Evolutionary conservation across 73 alveolate genomes (phyloP).

Genomic region (Tetrahymena thermophila): DNA sequence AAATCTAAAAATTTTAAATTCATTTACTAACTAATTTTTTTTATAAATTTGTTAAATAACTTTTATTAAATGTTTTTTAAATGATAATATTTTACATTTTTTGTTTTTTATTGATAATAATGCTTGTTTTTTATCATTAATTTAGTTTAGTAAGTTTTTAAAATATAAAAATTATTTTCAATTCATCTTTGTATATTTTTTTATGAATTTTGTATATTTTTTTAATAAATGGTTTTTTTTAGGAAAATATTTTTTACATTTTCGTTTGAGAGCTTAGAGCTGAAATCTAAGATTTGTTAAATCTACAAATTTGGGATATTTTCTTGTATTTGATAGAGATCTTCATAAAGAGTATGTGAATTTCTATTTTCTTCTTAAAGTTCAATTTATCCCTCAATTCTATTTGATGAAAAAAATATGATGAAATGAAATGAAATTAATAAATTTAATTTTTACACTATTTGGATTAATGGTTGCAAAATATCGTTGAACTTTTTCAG

Average conservation of each 20-base stretch:
- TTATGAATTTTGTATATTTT: too few relatives aligned
- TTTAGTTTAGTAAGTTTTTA: too few relatives aligned
- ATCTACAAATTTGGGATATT: neutral
- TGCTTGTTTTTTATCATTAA: too few relatives aligned
- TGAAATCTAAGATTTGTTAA: neutral
- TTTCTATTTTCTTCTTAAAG: neutral
- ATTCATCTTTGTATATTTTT: too few relatives aligned
- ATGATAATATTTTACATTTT: too few relatives aligned
- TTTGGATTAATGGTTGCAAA: neutral
- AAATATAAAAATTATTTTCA: too few relatives aligned
- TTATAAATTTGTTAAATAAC: too few relatives aligned
- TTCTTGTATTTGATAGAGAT: neutral
- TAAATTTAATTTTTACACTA: neutral
- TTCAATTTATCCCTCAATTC: neutral
- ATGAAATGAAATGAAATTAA: neutral
- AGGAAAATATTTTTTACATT: neutral
- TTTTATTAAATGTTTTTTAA: too few relatives aligned
- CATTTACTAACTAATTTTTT: too few relatives aligned
- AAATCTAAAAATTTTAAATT: too few relatives aligned
- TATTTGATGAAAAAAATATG: neutral
- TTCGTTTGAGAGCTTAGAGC: neutral
- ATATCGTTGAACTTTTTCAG: neutral
- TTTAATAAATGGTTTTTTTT: too few relatives aligned
- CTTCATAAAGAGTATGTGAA: neutral
- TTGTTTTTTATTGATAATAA: too few relatives aligned